Evolutionary conservation across 495 filamentous ascomycete species (phyloP), one percentile per base, ranked within the genome.

Genomic region (Aspergillus conjunctus): DNA sequence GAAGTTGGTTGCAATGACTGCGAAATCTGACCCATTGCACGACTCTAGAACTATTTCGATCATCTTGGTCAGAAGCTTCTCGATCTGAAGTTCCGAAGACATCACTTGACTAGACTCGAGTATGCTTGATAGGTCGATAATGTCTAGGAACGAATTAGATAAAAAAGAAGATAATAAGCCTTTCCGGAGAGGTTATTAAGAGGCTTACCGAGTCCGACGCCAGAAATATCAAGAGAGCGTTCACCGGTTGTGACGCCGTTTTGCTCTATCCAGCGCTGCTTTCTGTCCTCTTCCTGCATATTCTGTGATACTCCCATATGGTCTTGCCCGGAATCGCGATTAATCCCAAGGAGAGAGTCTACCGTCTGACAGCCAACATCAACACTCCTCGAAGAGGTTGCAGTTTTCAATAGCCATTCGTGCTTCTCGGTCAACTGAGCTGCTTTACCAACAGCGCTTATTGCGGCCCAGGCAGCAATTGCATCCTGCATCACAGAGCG

Each of bases 81-180:
- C 91, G 20, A 96, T 87, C 58, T 91, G 84, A 32, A 96, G 79
- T 56, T 95, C 91, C 30, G 91, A 95, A 12, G 92, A 95, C 67
- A 97, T 91, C 45, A 95, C 86, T 76, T 96, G 92, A 45, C 88
- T 93, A 15, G 89, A 93, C 66, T 92, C 87, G 10, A 97, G 81
- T 54, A 97, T 96, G 43, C 88, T 91, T 48, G 90, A 87, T 54
- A 96, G 71, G 70, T 96, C 92, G 54, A 96, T 90, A 74, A 95
- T 92, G 71, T 97, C 92, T 59, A 37, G 17, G 44, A 44, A 50
- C 18, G 20, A 15, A 46, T 71, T 59, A 69, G 56, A 54, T 37
- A 57, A 33, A 21, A 20, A 48, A 85, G 78, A 45, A 75, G 75
- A 33, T 26, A 26, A 50, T 1, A 31, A 22, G 4, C 5, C 39